phyloP scores from a whole-genome alignment of 352 stramenopile genomes.

The Phytophthora nicotianae region DNA sequence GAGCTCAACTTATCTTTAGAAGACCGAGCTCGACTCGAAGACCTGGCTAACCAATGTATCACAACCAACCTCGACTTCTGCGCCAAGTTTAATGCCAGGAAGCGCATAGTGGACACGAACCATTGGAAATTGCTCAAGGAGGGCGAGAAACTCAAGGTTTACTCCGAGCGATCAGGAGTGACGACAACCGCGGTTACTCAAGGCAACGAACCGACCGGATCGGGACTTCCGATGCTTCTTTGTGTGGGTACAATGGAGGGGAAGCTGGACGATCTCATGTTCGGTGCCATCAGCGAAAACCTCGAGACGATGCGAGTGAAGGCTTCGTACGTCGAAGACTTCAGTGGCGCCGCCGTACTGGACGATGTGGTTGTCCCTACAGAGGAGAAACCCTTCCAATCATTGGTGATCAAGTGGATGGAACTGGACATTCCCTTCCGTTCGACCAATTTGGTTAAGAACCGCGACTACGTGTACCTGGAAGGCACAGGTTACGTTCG shows the following conservation, averaged over 20 bases:
- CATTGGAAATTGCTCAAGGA: slow-evolving; percentile 33
- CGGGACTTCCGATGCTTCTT: slow-evolving; percentile 42
- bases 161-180: slow-evolving; percentile 19
- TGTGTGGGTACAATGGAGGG: slow-evolving; percentile 46
- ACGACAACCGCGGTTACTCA: slow-evolving; percentile 1
- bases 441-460: slow-evolving; percentile 46
- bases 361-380: slow-evolving; percentile 37
- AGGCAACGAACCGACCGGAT: slow-evolving; percentile 7
- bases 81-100: slow-evolving; percentile 16
- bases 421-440: slow-evolving; percentile 32
- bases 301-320: slow-evolving; percentile 53
- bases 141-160: slow-evolving; percentile 28
- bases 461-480: slow-evolving; percentile 63
- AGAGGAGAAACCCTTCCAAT: slow-evolving; percentile 41
- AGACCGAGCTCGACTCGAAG: slow-evolving; percentile 20
- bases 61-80: slow-evolving; percentile 23
- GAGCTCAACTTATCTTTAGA: slow-evolving; percentile 14
- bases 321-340: slow-evolving; percentile 44
- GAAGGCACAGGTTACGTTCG: slow-evolving; percentile 48
- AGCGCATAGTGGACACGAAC: slow-evolving; percentile 15
- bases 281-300: slow-evolving; percentile 41
- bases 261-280: slow-evolving; percentile 61
- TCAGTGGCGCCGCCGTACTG: slow-evolving; percentile 47
- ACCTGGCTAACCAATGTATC: slow-evolving; percentile 33
- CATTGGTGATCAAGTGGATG: slow-evolving; percentile 52